A percentile compares a stretch with the other conserved stretches of the same genome.
Conservation (phyloP, 2,329 filamentous ascomycete species). For the Myrmaecium sp. region DNA sequence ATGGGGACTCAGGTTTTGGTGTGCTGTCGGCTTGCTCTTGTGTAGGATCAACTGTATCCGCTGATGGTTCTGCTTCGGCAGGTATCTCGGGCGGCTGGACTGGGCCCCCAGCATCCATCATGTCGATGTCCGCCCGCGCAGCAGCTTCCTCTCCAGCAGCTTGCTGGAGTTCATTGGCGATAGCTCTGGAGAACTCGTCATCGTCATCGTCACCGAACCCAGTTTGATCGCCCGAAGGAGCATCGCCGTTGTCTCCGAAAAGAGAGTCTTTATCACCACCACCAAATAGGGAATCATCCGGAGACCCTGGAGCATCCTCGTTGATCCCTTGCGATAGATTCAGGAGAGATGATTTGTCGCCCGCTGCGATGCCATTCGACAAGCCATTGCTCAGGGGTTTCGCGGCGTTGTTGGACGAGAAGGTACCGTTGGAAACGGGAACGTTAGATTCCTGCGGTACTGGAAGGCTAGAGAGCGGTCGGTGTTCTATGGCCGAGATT, state of each 20-base stretch:
- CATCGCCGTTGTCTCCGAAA: constrained; percentile 63
- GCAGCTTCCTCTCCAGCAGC: constrained; percentile 26
- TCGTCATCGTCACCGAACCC: constrained; percentile 72
- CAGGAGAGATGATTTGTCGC: constrained; percentile 9
- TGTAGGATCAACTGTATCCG: constrained; percentile 1
- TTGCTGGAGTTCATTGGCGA: constrained; percentile 37
- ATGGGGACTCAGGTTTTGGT: constrained; percentile 8
- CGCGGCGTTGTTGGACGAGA: constrained; percentile 54
- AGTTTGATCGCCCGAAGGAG: constrained; percentile 13
- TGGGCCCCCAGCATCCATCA: constrained; percentile 27
- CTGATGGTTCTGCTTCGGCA: constrained; percentile 1
- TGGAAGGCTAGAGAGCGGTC: constrained; percentile 58
- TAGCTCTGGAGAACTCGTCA: constrained; percentile 60
- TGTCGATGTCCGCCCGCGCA: constrained; percentile 24
- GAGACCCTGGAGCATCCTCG: constrained; percentile 45
- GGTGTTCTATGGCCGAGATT: constrained; percentile 73
- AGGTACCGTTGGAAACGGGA: constrained; percentile 43
- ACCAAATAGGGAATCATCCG: constrained; percentile 68
- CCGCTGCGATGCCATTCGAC: constrained; percentile 17
- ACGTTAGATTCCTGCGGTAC: constrained; percentile 58
- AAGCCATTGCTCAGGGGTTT: constrained; percentile 41
- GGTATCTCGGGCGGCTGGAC: constrained; percentile 18
- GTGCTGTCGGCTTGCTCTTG: neutral
- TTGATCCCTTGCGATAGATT: too few species aligned
- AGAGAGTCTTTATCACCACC: constrained; percentile 61